A percentile compares a stretch with the other conserved stretches of the same genome.
These are phyloP conservation scores for Corymbia citriodora DNA, from an alignment of 441 rosid genomes.

Conservation along the genomic window DNA sequence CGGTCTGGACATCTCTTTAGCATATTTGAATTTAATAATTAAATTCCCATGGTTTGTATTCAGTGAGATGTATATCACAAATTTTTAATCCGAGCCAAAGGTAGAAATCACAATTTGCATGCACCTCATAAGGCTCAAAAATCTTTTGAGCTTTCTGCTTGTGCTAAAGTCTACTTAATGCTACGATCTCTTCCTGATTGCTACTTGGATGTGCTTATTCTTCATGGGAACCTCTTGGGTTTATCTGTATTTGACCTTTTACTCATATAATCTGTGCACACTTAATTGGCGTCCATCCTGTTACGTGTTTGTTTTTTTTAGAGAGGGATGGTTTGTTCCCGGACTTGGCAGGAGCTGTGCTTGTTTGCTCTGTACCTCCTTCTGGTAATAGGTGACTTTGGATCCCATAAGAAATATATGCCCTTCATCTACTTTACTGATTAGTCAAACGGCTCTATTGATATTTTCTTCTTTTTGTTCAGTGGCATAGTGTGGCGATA, in stretches of 20 bases:
- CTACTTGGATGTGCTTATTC: not conserved
- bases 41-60: not conserved
- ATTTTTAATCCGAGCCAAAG: not conserved
- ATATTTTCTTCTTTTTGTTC: constrained; percentile 14
- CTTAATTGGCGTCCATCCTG: not conserved
- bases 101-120: not conserved
- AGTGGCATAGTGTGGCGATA: constrained; percentile 89
- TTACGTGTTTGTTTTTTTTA: constrained; percentile 6
- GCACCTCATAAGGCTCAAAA: not conserved
- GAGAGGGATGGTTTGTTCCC: constrained; percentile 41
- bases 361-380: constrained; percentile 93
- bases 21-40: not conserved
- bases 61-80: not conserved
- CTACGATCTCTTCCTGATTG: not conserved
- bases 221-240: not conserved
- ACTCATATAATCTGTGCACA: not conserved
- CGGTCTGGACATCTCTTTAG: not conserved
- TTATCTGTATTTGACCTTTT: not conserved
- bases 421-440: not conserved
- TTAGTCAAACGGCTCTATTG: not conserved
- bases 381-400: constrained; percentile 75
- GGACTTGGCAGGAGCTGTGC: constrained; percentile 56
- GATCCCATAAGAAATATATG: not conserved
- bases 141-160: not conserved
- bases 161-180: not conserved